A percentile compares a stretch with the other conserved stretches of the same genome.
phyloP scores from a whole-genome alignment of 768 basidiomycete genomes.

The Pisolithus orientalis region DNA sequence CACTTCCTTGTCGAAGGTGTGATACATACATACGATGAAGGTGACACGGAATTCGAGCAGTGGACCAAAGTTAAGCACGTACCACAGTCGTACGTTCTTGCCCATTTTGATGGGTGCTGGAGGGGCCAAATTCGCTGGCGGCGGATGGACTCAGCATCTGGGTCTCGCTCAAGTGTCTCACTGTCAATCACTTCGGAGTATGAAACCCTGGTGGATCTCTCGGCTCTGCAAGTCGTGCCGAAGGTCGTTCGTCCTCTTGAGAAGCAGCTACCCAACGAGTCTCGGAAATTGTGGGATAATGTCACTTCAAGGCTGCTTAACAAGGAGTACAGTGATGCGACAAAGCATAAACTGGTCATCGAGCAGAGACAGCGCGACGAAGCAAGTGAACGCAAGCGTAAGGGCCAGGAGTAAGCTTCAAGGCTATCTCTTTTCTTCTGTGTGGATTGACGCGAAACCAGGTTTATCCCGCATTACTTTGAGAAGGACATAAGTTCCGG shows the following conservation, averaged over 20 bases:
- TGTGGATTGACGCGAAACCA: constrained; percentile 14
- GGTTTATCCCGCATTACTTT: constrained; percentile 75
- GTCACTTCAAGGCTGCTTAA: constrained; percentile 68
- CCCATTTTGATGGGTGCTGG: constrained; percentile 88
- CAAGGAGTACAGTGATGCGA: constrained; percentile 91
- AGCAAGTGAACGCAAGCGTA: constrained; percentile 80
- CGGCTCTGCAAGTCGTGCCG: constrained; percentile 62
- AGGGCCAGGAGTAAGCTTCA: constrained; percentile 64
- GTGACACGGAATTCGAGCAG: constrained; percentile 53
- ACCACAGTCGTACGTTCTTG: constrained; percentile 69
- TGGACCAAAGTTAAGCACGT: constrained; percentile 91
- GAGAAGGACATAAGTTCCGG: constrained; percentile 63
- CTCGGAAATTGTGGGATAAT: constrained; percentile 79
- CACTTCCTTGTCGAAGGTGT: constrained; percentile 85
- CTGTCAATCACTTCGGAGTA: constrained; percentile 44
- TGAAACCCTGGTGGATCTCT: constrained; percentile 69
- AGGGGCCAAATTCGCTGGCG: constrained; percentile 76
- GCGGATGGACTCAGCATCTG: constrained; percentile 38
- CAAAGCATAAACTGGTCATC: constrained; percentile 82
- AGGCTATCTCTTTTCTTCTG: neutral
- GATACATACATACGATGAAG: constrained; percentile 73
- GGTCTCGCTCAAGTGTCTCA: constrained; percentile 43
- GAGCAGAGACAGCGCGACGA: constrained; percentile 92
- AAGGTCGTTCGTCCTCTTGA: constrained; percentile 81
- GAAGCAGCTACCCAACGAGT: constrained; percentile 75